Conservation (phyloP, 768 basidiomycete genomes). For the Chiua virens region DNA sequence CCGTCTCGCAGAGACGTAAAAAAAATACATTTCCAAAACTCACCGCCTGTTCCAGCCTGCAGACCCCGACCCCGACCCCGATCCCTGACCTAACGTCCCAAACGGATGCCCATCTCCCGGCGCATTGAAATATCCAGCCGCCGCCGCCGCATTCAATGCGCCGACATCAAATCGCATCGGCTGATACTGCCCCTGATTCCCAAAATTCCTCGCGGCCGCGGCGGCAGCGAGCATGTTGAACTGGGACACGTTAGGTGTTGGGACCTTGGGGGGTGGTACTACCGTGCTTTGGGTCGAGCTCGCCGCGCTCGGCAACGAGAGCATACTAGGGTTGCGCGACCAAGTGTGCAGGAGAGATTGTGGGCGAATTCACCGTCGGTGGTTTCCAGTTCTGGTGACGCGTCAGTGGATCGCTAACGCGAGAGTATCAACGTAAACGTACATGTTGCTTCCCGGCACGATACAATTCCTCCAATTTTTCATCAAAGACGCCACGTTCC, state of each 20-base stretch:
- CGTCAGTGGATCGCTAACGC: too few relatives aligned
- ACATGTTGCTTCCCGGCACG: constrained; percentile 75
- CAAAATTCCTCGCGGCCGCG: constrained; percentile 24
- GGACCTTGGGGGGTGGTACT: not conserved
- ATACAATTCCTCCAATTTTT: constrained; percentile 84
- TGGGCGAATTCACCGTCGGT: constrained; percentile 29
- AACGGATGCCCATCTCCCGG: constrained; percentile 15
- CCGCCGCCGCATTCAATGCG: constrained; percentile 16
- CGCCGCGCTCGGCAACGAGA: constrained; percentile 6
- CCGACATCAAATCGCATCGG: constrained; percentile 16
- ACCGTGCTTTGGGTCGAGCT: not conserved
- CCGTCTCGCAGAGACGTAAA: too few relatives aligned
- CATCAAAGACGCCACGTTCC: constrained; percentile 74
- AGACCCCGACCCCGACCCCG: not conserved
- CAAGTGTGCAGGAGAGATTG: constrained; percentile 1
- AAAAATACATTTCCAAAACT: too few relatives aligned
- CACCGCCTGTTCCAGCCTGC: constrained; percentile 7
- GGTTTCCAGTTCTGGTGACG: constrained; percentile 55
- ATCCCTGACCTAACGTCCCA: constrained; percentile 6
- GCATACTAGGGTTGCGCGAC: not conserved
- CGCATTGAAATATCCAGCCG: constrained; percentile 17
- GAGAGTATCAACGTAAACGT: constrained; percentile 17
- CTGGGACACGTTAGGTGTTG: constrained; percentile 20
- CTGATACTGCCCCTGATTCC: constrained; percentile 23
- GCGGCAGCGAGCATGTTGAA: constrained; percentile 28